phyloP scores from a whole-genome alignment of 805 yeast genomes.

The Danielozyma ontarioensis region DNA sequence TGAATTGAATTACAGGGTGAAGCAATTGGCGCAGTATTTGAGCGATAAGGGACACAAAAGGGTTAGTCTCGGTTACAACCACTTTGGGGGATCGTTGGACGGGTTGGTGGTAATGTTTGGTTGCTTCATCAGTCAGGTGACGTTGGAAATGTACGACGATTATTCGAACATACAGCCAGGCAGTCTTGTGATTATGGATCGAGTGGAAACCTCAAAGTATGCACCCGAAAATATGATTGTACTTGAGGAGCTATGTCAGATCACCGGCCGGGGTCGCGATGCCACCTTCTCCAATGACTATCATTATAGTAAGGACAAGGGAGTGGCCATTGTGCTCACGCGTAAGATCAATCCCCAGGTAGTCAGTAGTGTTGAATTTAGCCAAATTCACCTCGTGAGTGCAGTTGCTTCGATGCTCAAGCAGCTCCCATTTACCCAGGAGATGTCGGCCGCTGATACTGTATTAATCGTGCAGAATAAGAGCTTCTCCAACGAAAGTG shows the following conservation, averaged over 20 bases:
- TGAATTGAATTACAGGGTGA: constrained; percentile 24
- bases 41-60: constrained; percentile 7
- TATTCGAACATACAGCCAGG: background rate
- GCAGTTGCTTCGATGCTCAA: constrained; percentile 49
- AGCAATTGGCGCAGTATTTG: constrained; percentile 15
- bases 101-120: constrained; percentile 39
- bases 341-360: constrained; percentile 11
- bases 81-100: constrained; percentile 17
- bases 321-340: constrained; percentile 26
- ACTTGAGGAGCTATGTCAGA: background rate
- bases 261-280: background rate
- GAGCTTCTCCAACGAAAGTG: constrained; percentile 13
- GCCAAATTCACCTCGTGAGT: constrained; percentile 50
- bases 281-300: constrained; percentile 25
- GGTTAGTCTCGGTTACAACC: constrained; percentile 21
- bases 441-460: constrained; percentile 19
- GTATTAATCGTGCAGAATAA: constrained; percentile 15
- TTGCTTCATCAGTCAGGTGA: constrained; percentile 38
- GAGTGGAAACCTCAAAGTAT: background rate
- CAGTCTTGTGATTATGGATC: background rate
- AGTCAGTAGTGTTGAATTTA: constrained; percentile 24
- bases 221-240: background rate
- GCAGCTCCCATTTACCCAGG: constrained; percentile 40
- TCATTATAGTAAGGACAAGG: constrained; percentile 28
- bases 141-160: constrained; percentile 35